phyloP scores from a whole-genome alignment of 495 filamentous ascomycete species.

The Xylaria flabelliformis region DNA sequence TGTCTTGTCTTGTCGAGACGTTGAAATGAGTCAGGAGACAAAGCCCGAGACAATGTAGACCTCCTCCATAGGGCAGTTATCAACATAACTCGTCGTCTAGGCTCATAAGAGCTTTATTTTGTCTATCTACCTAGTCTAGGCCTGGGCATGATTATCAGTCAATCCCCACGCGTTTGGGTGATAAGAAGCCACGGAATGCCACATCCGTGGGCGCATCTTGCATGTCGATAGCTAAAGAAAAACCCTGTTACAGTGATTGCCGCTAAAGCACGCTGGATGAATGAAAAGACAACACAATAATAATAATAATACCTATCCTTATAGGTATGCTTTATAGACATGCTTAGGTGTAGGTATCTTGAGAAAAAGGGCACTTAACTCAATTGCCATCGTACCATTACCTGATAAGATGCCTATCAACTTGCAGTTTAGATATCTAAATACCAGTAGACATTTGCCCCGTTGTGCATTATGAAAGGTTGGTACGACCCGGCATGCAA shows the following conservation, averaged over 20 bases:
- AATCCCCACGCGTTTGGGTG: constrained; percentile 19
- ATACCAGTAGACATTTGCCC: background rate
- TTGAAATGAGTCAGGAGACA: background rate
- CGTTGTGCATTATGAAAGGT: background rate
- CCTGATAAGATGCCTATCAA: background rate
- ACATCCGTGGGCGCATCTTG: constrained; percentile 4
- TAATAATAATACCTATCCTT: no score
- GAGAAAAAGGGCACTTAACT: background rate
- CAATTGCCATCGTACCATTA: background rate
- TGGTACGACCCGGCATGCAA: constrained; percentile 7
- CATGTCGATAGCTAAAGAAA: constrained; percentile 6
- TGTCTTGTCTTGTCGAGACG: background rate
- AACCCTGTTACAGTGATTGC: background rate
- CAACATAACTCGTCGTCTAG: no score
- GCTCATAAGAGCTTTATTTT: background rate
- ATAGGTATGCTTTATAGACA: background rate
- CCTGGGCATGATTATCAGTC: background rate
- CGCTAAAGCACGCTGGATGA: background rate
- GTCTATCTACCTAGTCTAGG: background rate
- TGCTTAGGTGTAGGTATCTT: background rate
- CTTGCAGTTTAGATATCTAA: background rate
- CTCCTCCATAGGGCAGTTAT: background rate
- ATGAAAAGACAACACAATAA: background rate
- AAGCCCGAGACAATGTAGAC: background rate
- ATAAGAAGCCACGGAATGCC: constrained; percentile 11